A percentile compares a stretch with the other conserved stretches of the same genome.
Evolutionary conservation across 2,329 filamentous ascomycete species (phyloP).

Genomic region (Penicillium sp.): DNA sequence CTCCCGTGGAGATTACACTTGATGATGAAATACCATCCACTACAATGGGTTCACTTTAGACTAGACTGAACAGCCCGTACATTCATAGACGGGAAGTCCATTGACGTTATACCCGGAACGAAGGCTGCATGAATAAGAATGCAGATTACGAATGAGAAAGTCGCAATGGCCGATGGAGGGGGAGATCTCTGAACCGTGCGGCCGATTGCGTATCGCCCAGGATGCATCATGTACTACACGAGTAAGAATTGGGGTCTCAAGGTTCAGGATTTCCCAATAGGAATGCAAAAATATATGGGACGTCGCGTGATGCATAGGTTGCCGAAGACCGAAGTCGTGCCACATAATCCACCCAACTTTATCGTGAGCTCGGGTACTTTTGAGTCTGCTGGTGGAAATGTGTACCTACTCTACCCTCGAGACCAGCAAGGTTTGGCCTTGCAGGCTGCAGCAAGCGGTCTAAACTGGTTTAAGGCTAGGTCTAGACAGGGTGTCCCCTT

Average conservation of each 20-base stretch:
- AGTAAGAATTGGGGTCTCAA: conserved; percentile 1
- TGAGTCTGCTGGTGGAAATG: conserved; percentile 10
- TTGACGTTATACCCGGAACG: not conserved
- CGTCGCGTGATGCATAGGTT: conserved; percentile 11
- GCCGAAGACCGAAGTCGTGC: conserved; percentile 12
- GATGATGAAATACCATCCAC: conserved; percentile 13
- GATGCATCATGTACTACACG: not conserved
- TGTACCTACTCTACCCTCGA: conserved; percentile 13
- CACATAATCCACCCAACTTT: conserved; percentile 9
- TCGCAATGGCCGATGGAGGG: conserved; percentile 17
- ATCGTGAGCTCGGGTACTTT: conserved; percentile 4
- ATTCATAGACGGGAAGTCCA: not conserved
- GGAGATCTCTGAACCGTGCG: conserved; percentile 21
- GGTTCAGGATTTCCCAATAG: not conserved
- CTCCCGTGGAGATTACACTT: not conserved
- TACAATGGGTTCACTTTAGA: not conserved
- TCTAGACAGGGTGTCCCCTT: conserved; percentile 16
- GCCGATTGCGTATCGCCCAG: not conserved
- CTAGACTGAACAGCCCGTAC: not conserved
- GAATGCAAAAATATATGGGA: conserved; percentile 1
- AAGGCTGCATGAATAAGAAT: conserved; percentile 11
- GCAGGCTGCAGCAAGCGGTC: conserved; percentile 31
- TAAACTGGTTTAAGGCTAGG: conserved; percentile 20
- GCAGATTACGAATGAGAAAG: conserved; percentile 2
- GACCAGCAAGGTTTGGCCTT: conserved; percentile 29